Evolutionary conservation across 208 protist genomes (phyloP).

Genomic region (Trypanosoma mega): DNA sequence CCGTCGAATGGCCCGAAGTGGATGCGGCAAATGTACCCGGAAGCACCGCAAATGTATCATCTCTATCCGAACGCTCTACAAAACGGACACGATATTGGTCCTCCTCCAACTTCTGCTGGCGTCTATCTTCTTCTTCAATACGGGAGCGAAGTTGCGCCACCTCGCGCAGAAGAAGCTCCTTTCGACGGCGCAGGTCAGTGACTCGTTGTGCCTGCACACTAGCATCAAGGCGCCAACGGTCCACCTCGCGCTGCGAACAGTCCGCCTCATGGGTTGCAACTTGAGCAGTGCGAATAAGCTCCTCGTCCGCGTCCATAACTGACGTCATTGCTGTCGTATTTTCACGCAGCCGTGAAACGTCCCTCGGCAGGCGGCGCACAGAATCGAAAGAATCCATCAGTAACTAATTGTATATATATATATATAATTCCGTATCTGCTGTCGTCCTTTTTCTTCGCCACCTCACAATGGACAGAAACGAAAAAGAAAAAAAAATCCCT

Average conservation of each 20-base stretch:
- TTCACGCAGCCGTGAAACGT: background rate
- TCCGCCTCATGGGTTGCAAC: slow-evolving; percentile 25
- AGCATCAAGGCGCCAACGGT: slow-evolving; percentile 23
- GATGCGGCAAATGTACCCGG: slow-evolving; percentile 8
- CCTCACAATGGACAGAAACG: background rate
- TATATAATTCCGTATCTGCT: background rate
- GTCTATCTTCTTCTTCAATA: background rate
- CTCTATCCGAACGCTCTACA: too few relatives aligned
- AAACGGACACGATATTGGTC: too few relatives aligned
- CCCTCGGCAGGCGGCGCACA: background rate
- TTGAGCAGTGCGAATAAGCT: slow-evolving; percentile 24
- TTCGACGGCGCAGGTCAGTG: slow-evolving; percentile 2
- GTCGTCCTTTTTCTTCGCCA: background rate
- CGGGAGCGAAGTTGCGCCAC: slow-evolving; percentile 7
- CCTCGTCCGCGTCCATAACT: slow-evolving; percentile 23
- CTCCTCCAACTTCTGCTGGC: too few relatives aligned
- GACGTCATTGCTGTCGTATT: slow-evolving; percentile 1
- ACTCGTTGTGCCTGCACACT: slow-evolving; percentile 12
- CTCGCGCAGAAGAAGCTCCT: slow-evolving; percentile 14
- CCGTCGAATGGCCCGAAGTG: background rate
- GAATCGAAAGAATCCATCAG: background rate
- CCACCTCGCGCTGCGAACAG: slow-evolving; percentile 16
- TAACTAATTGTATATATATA: background rate
- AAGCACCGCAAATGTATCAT: background rate
- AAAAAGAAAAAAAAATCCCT: too few relatives aligned